These are phyloP conservation scores for Phaseolus lunatus DNA, from an alignment of 306 rosid genomes.

Conservation along the genomic window DNA sequence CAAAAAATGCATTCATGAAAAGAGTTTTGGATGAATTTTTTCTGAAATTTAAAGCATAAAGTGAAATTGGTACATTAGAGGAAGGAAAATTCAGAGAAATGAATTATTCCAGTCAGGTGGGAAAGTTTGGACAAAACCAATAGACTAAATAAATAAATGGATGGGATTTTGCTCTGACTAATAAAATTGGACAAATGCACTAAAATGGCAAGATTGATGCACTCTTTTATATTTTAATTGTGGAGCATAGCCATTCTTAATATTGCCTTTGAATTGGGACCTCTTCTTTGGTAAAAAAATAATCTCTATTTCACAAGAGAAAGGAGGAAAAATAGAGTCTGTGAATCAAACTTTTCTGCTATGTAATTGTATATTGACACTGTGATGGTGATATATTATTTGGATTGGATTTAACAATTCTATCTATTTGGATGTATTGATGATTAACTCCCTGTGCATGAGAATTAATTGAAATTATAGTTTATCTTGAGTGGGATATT, in stretches of 20 bases:
- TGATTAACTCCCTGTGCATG: slow-evolving; percentile 5
- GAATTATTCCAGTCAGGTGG: slow-evolving; percentile 17
- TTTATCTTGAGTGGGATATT: slow-evolving; percentile 1
- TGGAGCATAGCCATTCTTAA: slow-evolving; percentile 16
- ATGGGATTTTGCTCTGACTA: slow-evolving; percentile 35
- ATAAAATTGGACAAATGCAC: slow-evolving; percentile 20
- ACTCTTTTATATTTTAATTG: slow-evolving; percentile 33
- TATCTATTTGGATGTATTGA: slow-evolving; percentile 35
- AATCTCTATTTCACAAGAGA: not conserved
- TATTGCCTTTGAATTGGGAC: slow-evolving; percentile 24
- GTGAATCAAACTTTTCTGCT: slow-evolving; percentile 3
- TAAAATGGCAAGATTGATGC: not conserved
- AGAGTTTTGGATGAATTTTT: slow-evolving; percentile 20
- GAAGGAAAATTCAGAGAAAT: slow-evolving; percentile 4
- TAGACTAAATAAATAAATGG: slow-evolving; percentile 18
- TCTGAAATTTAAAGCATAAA: slow-evolving; percentile 21
- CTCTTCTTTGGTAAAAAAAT: not conserved
- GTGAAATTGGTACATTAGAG: slow-evolving; percentile 26
- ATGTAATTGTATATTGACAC: slow-evolving; percentile 8
- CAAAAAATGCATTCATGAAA: slow-evolving; percentile 11
- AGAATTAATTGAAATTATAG: slow-evolving; percentile 33
- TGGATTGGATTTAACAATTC: slow-evolving; percentile 6
- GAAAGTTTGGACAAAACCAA: slow-evolving; percentile 1
- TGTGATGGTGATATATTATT: slow-evolving; percentile 7
- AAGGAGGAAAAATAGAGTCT: slow-evolving; percentile 29